Base-by-base conservation (phyloP, 2,329 filamentous ascomycete genomes). In the Cercospora sojina region DNA sequence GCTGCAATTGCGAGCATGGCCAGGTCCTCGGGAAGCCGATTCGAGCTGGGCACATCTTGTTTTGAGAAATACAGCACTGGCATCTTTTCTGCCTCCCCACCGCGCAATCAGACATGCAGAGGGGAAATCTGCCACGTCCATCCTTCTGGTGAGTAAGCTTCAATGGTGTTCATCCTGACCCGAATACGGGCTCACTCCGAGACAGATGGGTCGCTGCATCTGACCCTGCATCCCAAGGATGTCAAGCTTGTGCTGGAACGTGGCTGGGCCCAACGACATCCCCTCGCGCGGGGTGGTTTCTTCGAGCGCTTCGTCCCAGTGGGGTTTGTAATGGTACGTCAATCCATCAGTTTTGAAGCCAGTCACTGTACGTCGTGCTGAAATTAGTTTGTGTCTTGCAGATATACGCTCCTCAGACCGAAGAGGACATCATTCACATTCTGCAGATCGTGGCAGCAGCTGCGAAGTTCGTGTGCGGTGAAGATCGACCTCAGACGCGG, bases 101-200 rank as follows among this genome's bases (percentile, higher is more conserved):
- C 90, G 69, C 90, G 90, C 74, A 31, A 57, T 23, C 85, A 86
- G 31, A 91, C 88, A 10, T 92, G 90, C 72, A 86, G 89, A 71
- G 91, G 91, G n/a, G 92, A 96, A 79, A 86, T 96, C 51, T 90
- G 87, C 73, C 92, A 96, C 77, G 87, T 92, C 10, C 92, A 96
- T 78, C 86, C 88, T 58, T 88, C 53, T 35, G 53, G 53, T 57
- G 25, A 31, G 53, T 35, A 32, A 57, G 31, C 53, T 32, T n/a
- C 18, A 9, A 23, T 20, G 53, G 31, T 29, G 53, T 23, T 51
- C 5, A 5, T 18, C n/a, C 7, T 57, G 53, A 57, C 53, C 20
- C 27, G 53, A 31, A 13, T 31, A n/a, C 29, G 53, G 31, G 53
- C 53, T 57, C n/a, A 57, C 29, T 35, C 16, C 31, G 53, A 57